phyloP scores from a whole-genome alignment of 2,329 filamentous ascomycete species.

The Colletotrichum zoysiae region DNA sequence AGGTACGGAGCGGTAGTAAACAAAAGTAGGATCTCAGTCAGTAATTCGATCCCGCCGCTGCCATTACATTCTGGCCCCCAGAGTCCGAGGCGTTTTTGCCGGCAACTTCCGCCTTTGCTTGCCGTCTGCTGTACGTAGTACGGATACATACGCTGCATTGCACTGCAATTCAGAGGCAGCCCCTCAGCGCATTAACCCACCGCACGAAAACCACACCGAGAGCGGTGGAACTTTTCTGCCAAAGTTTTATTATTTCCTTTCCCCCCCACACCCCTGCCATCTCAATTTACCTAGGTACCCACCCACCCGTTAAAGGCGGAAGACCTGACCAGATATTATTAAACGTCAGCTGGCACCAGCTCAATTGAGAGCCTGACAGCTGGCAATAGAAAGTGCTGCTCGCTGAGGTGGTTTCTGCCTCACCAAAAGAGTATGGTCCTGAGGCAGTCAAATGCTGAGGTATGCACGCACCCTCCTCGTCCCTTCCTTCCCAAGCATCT shows the following conservation, averaged over 20 bases:
- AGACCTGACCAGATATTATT: not conserved
- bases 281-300: not conserved
- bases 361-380: not conserved
- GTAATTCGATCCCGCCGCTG: constrained; percentile 28
- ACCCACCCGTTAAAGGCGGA: no score
- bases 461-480: not conserved
- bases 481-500: not conserved
- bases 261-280: not conserved
- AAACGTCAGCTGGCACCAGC: not conserved
- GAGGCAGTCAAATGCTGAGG: not conserved
- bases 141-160: not conserved
- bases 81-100: constrained; percentile 34
- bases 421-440: not conserved
- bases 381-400: not conserved
- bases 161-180: constrained; percentile 11
- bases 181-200: not conserved
- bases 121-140: not conserved
- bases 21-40: constrained; percentile 41
- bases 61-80: constrained; percentile 22
- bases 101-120: constrained; percentile 35
- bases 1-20: constrained; percentile 36
- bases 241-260: not conserved
- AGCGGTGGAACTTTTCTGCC: constrained; percentile 24
- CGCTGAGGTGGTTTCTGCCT: not conserved
- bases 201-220: constrained; percentile 6